Conservation (phyloP, 2,329 filamentous ascomycete species). For the Metarhizium robertsii region DNA sequence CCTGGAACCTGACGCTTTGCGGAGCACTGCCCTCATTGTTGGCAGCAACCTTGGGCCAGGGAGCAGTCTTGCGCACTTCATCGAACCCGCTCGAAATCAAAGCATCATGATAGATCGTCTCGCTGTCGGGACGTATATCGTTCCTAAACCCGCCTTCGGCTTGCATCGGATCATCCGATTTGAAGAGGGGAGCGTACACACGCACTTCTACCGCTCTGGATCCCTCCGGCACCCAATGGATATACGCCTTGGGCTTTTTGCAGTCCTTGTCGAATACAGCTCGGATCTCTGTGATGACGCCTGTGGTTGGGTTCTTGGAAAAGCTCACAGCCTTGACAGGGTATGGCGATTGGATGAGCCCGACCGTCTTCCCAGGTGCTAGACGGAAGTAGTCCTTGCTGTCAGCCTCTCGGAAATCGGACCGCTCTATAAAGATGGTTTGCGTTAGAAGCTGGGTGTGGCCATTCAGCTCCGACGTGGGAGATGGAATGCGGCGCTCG, state of each 20-base stretch:
- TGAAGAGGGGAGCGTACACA: conserved; percentile 72
- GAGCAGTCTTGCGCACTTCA: conserved; percentile 60
- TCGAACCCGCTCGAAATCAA: conserved; percentile 72
- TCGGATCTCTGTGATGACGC: conserved; percentile 55
- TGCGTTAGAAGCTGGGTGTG: conserved; percentile 57
- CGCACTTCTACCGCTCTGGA: conserved; percentile 61
- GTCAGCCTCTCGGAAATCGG: conserved; percentile 68
- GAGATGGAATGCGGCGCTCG: conserved; percentile 67
- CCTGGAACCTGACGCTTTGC: conserved; percentile 77
- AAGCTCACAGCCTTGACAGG: conserved; percentile 63
- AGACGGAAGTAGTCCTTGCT: conserved; percentile 72
- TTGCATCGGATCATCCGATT: conserved; percentile 64
- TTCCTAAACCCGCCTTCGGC: conserved; percentile 67
- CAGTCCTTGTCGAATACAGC: conserved; percentile 56
- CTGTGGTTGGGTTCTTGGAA: conserved; percentile 46
- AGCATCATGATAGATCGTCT: conserved; percentile 62
- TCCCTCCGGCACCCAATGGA: conserved; percentile 72
- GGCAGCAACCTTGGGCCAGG: conserved; percentile 67
- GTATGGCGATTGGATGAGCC: conserved; percentile 62
- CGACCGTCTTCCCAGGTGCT: conserved; percentile 66
- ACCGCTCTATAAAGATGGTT: conserved; percentile 44
- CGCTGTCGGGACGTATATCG: conserved; percentile 72
- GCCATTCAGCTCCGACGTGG: conserved; percentile 17
- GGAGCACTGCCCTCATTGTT: conserved; percentile 53
- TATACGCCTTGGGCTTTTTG: conserved; percentile 64